These are phyloP conservation scores for Wickerhamomyces bovis DNA, from an alignment of 805 yeast species.

Conservation along the genomic window DNA sequence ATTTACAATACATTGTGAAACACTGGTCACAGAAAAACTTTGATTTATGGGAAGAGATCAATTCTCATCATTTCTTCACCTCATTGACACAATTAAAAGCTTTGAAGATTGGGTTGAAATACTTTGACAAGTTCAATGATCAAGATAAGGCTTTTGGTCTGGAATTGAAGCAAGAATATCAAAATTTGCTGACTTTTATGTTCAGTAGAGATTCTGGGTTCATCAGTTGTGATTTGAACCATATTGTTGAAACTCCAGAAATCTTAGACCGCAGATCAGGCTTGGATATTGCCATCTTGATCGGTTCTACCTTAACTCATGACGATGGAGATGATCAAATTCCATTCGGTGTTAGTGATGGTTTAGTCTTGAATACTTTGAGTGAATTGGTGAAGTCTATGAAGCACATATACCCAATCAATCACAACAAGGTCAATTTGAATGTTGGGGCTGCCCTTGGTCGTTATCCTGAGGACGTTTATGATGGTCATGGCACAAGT, in stretches of 20 bases:
- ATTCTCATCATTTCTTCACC: conserved; percentile 75
- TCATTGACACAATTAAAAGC: conserved; percentile 69
- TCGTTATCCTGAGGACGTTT: conserved; percentile 88
- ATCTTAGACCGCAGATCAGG: conserved; percentile 51
- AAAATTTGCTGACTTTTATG: conserved; percentile 24
- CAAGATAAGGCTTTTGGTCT: conserved; percentile 22
- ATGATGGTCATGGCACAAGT: conserved; percentile 64
- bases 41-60: conserved; percentile 90
- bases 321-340: conserved; percentile 41
- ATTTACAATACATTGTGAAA: conserved; percentile 53
- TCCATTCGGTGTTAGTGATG: conserved; percentile 60
- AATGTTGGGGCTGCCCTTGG: conserved; percentile 64
- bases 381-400: conserved; percentile 57
- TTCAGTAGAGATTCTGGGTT: conserved; percentile 29
- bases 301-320: conserved; percentile 37
- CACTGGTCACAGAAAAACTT: conserved; percentile 67
- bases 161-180: conserved; percentile 16
- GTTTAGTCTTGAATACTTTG: conserved; percentile 56
- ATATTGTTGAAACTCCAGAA: conserved; percentile 66
- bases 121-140: conserved; percentile 30
- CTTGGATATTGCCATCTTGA: conserved; percentile 68
- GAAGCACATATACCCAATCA: conserved; percentile 73
- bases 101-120: conserved; percentile 45
- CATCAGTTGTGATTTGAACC: conserved; percentile 36
- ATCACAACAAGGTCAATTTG: conserved; percentile 40